These are phyloP conservation scores for Dichotomopilus funicola DNA, from an alignment of 2,329 filamentous ascomycete species.

Conservation along the genomic window DNA sequence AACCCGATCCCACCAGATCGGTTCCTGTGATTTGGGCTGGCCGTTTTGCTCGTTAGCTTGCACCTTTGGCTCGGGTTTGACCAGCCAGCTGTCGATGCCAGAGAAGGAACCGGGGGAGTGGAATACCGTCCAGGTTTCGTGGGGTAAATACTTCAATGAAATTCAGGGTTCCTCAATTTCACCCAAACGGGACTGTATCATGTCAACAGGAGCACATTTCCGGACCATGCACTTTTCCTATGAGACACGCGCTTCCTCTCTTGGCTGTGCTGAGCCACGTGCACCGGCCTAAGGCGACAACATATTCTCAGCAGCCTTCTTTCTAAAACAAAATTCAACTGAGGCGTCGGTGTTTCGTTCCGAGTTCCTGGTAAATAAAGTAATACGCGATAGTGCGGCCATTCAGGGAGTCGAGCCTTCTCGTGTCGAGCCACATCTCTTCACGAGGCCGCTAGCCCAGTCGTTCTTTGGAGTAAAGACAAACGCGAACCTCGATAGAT, in stretches of 20 bases:
- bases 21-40: background rate
- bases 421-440: too few species aligned
- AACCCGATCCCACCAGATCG: slow-evolving; percentile 4
- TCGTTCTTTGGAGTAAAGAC: too few species aligned
- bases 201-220: background rate
- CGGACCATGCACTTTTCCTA: slow-evolving; percentile 10
- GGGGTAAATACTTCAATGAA: slow-evolving; percentile 8
- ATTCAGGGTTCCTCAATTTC: background rate
- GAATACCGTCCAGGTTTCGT: slow-evolving; percentile 6
- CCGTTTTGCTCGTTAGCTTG: background rate
- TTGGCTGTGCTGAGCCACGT: background rate
- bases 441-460: too few species aligned
- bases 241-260: slow-evolving; percentile 13
- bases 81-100: too few species aligned
- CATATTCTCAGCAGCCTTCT: too few species aligned
- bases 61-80: background rate
- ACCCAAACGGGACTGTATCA: background rate
- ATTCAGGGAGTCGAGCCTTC: too few species aligned
- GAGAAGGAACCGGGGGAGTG: background rate
- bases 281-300: background rate
- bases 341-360: background rate
- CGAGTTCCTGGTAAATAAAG: too few species aligned
- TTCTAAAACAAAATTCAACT: too few species aligned
- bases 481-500: too few species aligned
- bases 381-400: too few species aligned